Evolutionary conservation across 179 eudicot genomes (phyloP), one percentile per base, ranked within the genome.

Genomic region (Camellia oleifera): DNA sequence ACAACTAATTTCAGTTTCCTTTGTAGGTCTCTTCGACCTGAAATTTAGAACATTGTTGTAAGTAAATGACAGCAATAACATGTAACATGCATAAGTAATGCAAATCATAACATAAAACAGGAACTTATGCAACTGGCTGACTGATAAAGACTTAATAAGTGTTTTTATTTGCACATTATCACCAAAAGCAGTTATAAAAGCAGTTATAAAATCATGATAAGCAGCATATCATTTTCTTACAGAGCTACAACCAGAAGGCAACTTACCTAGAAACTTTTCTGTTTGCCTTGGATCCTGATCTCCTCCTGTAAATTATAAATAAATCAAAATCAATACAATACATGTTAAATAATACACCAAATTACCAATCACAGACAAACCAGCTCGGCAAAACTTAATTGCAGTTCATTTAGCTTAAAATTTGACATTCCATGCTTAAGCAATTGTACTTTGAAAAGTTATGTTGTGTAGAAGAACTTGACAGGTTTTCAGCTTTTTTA

Each of bases 11-110:
- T 66, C 72, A 81, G 82, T 69, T 70, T 76, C 73, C 76, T 71
- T 76, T 61, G 74, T 73, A 60, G 74, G 73, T 79, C 74, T 84
- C 80, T 77, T 83, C 62, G 82, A 79, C 79, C 82, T 76, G 67
- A 57, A 66, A 20, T 83, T 83, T 17, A 9, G 11, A 81, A 26
- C 32, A 56, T 4, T 46, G 74, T 84, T 81, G 76, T 61, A 57
- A 77, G 56, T 68, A 65, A 71, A 56, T 56, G 66, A 64, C 52
- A 79, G 56, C 58, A 81, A 72, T 64, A 72, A 9, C 42, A 23
- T n/a, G 65, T 69, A 12, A 76, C 64, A 52, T 20, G 32, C 45
- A 72, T 15, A 44, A 44, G 15, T 52, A 12, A 44, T 57, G 14
- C 54, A 77, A 53, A 45, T 54, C 9, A 5, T n/a, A 10, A 56